Base-by-base conservation (phyloP, 2,329 filamentous ascomycete species). In the Thermothelomyces thermophilus region DNA sequence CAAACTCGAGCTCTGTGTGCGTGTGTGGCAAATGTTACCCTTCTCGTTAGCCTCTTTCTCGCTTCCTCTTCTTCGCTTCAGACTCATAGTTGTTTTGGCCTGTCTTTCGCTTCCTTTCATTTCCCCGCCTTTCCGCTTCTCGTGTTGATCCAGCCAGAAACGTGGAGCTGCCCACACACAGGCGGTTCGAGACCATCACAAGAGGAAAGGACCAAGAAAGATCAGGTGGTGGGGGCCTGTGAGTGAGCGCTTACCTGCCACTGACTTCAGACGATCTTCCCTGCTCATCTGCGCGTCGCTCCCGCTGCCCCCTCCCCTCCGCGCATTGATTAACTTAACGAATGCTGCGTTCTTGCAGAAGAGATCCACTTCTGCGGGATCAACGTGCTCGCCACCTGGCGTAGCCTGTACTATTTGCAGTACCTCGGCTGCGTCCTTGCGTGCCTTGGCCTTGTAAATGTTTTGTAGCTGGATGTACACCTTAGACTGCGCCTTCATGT, bases 321-420 rank as follows among this genome's bases (percentile, higher is more conserved):
- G 43, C 67, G 73, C 71, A 58, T 85, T 86, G 50, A 97, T 83
- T 41, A 97, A 79, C 68, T 93, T 95, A 64, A 95, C 86, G 64
- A 95, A 93, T 41, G 87, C 86, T 43, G 90, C 91, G 59, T 95
- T 94, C 70, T 94, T 96, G 77, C 91, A 97, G 67, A 96, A 97
- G 31, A 86, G 74, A 62, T 95, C 90, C 40, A 97, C 83, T 60
- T 95, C 88, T 46, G 79, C 79, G 39, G 80, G 73, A 41, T 85
- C 75, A 50, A 95, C 76, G 56, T 64, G 63, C 58, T 69, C 73
- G 62, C 67, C 80, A 66, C 64, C 68, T 28, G 73, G 64, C 45
- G 69, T 64, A 30, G 72, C 66, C 41, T 80, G 81, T 36, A 89
- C 83, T 11, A 69, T 80, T 11, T 74, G 69, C 2, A 89, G 70